Base-by-base conservation (phyloP, 1,139 yeast species). In the Sugiyamaella pinicola region DNA sequence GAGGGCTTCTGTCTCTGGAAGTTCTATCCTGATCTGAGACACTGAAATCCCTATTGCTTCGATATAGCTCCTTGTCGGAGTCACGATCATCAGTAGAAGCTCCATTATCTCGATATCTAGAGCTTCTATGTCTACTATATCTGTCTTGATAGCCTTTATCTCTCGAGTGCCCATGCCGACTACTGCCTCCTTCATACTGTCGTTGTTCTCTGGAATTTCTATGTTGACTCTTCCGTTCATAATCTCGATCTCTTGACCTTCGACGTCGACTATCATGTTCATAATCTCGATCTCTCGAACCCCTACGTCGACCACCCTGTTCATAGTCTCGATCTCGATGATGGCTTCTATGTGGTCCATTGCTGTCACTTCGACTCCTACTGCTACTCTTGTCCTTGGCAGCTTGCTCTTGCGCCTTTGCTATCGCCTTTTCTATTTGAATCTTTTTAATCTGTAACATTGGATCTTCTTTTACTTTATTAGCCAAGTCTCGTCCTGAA, bases 391-490 rank as follows among this genome's bases (percentile, higher is more conserved):
- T 4, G 34, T 29, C 34, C 10, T 29, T 29, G 4, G 45, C 24
- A 33, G 39, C 33, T 10, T 33, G 29, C 39, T 34, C 48, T 34
- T 31, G 28, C 12, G 39, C 22, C 33, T 43, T 34, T 13, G 40
- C 37, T 3, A 35, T 37, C 10, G 47, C 47, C 19, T 18, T 18
- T 56, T 68, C 72, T 61, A 72, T 64, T 55, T 75, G 78, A 53
- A 74, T 75, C 56, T 70, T 66, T 59, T 72, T 74, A 18, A 83
- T 78, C 55, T 70, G 74, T 55, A 76, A 64, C 72, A 84, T 72
- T 1, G 88, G 88, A 61, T 84, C 89, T 44, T 80, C 80, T 26
- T 73, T 70, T 1, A 67, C 58, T 53, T 63, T 63, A 8, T 48
- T 53, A 41, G 60, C 55, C 43, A 59, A 58, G 52, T 67, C 74